Evolutionary conservation across 2,329 filamentous ascomycete genomes (phyloP), one percentile per base, ranked within the genome.

Genomic region (Fusarium mangiferae): DNA sequence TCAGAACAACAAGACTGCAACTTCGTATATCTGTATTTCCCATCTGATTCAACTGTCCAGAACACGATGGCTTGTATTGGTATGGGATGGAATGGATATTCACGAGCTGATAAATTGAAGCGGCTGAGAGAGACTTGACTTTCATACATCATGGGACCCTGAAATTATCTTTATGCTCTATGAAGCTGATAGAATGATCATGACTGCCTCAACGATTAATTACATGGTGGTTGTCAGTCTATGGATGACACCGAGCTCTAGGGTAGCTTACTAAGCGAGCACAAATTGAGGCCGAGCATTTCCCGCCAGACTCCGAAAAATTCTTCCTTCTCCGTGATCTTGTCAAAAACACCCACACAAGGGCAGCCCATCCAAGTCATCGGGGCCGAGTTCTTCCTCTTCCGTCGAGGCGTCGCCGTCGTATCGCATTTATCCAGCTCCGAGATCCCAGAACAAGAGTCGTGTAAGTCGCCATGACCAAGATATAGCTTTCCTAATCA

Each of bases 351-450:
- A 81, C 78, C 75, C 79, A 79, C 77, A 79, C 76, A 75, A 76
- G 72, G 70, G 60, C 69, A 77, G 75, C 66, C 81, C 79, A 62
- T 66, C 66, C 73, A 74, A 73, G 75, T 78, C 76, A 65, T 78
- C 76, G 76, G 76, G 72, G 78, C 80, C 80, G 83, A 84, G 83
- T 85, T 85, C 83, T 85, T 85, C 84, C 84, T 85, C 80, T 83
- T 85, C 84, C 84, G 84, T 83, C 80, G 78, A 81, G 75, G 76
- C 75, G 75, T 77, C 59, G 67, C 78, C 74, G 82, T 79, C 79
- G 81, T 81, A 79, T 83, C 82, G 81, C 82, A 84, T 83, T 84
- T 83, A 84, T 82, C 81, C 82, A 82, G 81, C 74, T 83, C 82
- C 82, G 82, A 69, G 66, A 78, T 82, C 81, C 82, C 80, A 74